These are phyloP conservation scores for Plantago major DNA, from an alignment of 257 asterid species.

Conservation along the genomic window DNA sequence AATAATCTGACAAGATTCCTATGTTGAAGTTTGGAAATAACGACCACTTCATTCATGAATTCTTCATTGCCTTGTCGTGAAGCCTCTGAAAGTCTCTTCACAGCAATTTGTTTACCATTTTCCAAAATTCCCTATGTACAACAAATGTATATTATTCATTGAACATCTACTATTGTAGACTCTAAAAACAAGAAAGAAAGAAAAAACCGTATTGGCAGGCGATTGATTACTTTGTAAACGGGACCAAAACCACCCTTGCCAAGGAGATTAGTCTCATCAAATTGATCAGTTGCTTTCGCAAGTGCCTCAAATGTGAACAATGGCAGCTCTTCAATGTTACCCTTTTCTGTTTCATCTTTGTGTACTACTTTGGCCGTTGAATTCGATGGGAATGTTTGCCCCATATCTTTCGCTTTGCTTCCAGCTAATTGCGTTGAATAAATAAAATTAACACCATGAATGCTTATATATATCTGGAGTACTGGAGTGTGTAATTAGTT, in stretches of 20 bases:
- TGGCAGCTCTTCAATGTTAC: neutral
- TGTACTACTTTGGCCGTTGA: constrained; percentile 17
- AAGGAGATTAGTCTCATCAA: constrained; percentile 10
- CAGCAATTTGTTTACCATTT: constrained; percentile 32
- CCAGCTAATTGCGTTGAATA: too few species aligned
- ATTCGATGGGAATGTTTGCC: constrained; percentile 7
- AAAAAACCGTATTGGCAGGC: neutral
- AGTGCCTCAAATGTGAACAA: neutral
- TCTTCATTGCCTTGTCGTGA: constrained; percentile 39
- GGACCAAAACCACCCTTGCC: constrained; percentile 24
- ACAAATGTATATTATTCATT: neutral
- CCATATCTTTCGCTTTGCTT: constrained; percentile 11
- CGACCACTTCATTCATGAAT: constrained; percentile 40
- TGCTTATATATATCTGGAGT: too few species aligned
- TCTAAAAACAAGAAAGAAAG: neutral
- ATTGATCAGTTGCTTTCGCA: neutral
- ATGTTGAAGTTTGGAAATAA: constrained; percentile 47
- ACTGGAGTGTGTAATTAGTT: neutral
- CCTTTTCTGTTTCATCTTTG: constrained; percentile 20
- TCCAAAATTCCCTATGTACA: constrained; percentile 27
- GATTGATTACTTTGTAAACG: too few species aligned
- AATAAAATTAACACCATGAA: too few species aligned
- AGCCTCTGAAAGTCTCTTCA: constrained; percentile 38
- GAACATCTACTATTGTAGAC: neutral
- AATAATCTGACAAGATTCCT: constrained; percentile 38